A percentile compares a stretch with the other conserved stretches of the same genome.
Evolutionary conservation across 2,329 filamentous ascomycete species (phyloP).

Genomic region (Didymella exigua): DNA sequence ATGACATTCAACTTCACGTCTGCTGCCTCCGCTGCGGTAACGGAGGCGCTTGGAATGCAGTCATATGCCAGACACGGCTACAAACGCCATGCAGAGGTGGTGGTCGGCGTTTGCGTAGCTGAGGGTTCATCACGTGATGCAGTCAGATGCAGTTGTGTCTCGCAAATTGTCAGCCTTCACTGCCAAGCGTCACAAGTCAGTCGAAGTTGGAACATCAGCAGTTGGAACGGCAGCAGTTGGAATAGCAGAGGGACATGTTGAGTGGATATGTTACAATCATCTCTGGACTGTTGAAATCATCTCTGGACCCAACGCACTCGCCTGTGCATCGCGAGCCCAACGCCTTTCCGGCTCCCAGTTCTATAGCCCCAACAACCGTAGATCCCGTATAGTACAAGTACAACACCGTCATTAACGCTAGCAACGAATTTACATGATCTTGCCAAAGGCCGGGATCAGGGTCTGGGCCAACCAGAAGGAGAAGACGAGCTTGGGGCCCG

Average conservation of each 20-base stretch:
- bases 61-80: not conserved
- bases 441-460: constrained; percentile 89
- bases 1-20: constrained; percentile 26
- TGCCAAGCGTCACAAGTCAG: not conserved
- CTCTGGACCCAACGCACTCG: constrained; percentile 10
- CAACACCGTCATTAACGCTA: constrained; percentile 27
- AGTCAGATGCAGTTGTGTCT: no score
- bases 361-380: constrained; percentile 26
- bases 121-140: not conserved
- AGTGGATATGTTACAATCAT: constrained; percentile 32
- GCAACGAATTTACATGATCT: constrained; percentile 58
- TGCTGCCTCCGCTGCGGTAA: constrained; percentile 16
- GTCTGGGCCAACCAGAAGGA: constrained; percentile 99
- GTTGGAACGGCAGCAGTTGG: no score
- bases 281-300: no score
- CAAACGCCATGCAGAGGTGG: not conserved
- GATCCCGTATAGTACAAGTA: constrained; percentile 39
- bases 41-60: not conserved
- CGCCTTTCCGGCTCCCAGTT: constrained; percentile 23
- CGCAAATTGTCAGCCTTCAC: not conserved
- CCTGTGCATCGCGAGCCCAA: constrained; percentile 22
- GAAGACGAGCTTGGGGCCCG: constrained; percentile 97
- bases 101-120: no score
- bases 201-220: not conserved
- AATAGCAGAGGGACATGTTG: no score